Base-by-base conservation (phyloP, 352 stramenopile genomes). In the Blastocystis sp. region DNA sequence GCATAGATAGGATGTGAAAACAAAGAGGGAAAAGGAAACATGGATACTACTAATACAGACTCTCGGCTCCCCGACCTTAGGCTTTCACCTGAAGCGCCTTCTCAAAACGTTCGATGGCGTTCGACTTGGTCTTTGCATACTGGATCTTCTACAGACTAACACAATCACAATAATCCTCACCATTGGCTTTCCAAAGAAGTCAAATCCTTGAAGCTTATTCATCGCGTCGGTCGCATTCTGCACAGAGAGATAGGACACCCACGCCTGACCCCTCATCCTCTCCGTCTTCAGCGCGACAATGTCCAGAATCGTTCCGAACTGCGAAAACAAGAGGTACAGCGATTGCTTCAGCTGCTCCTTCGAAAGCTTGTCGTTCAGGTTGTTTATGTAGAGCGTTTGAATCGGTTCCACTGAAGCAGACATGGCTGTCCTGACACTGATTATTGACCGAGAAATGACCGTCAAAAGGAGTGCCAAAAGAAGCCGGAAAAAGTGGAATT, bases 171-270 rank as follows among this genome's bases (percentile, higher is more conserved):
- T 77, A 62, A 3, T 64, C n/a, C 43, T 21, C 45, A 84, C 74
- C 74, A 84, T 84, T 19, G 74, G 74, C 40, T 84, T 84, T 11
- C 74, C 74, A 67, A 56, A 84, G 34, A 84, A 84, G 11, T 84
- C 61, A 70, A 84, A 84, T 52, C 74, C 74, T 41, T 84, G 74
- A 41, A 84, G 74, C 10, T 38, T 41, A 43, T 84, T 84, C 74
- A 84, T 67, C 53, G 74, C 74, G 60, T 84, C 74, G 0, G 74
- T 84, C 4, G 74, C 74, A 48, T 56, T 84, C 41, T 84, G 74
- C 4, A 69, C 38, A 2, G 60, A 69, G 1, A 84, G n/a, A 67
- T 69, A 84, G 14, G 74, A 84, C 67, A 84, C 60, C 74, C 74
- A 84, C 28, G 74, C 74, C 34, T 84, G 74, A 34, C 74, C 74